Percentiles rank a stretch among this genome's conserved stretches.
phyloP scores from a whole-genome alignment of 495 filamentous ascomycete species.

The Podospora pseudopauciseta region DNA sequence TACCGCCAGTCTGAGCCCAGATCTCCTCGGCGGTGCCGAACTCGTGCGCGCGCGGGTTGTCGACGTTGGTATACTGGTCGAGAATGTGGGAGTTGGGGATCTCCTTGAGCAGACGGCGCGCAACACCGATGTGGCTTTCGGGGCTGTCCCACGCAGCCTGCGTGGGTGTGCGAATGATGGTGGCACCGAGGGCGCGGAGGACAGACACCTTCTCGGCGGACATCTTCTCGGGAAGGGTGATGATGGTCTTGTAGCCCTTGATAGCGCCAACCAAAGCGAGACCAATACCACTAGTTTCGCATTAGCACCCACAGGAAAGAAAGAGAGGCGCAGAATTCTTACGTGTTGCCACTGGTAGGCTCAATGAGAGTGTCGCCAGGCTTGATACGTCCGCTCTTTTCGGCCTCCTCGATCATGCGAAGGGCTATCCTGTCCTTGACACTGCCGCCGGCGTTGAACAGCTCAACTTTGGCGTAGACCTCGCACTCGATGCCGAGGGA shows the following conservation, averaged over 20 bases:
- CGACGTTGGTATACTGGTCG: slow-evolving; percentile 88
- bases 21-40: slow-evolving; percentile 94
- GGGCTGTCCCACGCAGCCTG: slow-evolving; percentile 91
- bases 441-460: slow-evolving; percentile 96
- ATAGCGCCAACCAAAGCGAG: slow-evolving; percentile 90
- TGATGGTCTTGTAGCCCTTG: slow-evolving; percentile 97
- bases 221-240: slow-evolving; percentile 99
- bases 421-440: slow-evolving; percentile 97
- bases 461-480: slow-evolving; percentile 92
- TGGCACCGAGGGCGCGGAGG: slow-evolving; percentile 85
- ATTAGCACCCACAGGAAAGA: slow-evolving; percentile 25
- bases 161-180: slow-evolving; percentile 96
- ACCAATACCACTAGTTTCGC: slow-evolving; percentile 70
- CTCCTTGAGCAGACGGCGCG: slow-evolving; percentile 84
- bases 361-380: slow-evolving; percentile 97
- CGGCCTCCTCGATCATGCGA: slow-evolving; percentile 97
- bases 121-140: slow-evolving; percentile 96
- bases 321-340: slow-evolving; percentile 26
- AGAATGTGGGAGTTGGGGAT: slow-evolving; percentile 95
- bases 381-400: slow-evolving; percentile 86
- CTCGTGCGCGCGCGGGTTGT: slow-evolving; percentile 94
- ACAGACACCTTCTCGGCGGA: slow-evolving; percentile 96
- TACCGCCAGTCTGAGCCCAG: slow-evolving; percentile 84
- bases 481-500: slow-evolving; percentile 82
- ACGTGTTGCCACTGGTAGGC: slow-evolving; percentile 96